Evolutionary conservation across 306 rosid genomes (phyloP).

Genomic region (Acmispon strigosus): DNA sequence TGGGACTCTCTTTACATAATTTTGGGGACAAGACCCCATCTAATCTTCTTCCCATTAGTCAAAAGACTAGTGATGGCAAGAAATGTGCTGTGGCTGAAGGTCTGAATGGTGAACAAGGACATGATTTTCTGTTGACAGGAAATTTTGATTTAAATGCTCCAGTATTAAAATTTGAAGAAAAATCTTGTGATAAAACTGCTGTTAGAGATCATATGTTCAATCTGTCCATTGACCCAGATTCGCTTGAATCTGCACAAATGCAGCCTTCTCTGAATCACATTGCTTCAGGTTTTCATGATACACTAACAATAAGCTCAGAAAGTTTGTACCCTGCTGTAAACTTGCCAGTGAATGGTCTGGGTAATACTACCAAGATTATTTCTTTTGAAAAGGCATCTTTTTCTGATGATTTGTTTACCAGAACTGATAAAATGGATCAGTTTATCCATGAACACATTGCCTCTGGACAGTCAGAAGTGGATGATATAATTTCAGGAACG

Average conservation of each 20-base stretch:
- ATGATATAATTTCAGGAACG: conserved; percentile 22
- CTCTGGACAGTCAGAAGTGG: conserved; percentile 24
- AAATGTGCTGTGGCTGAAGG: conserved; percentile 31
- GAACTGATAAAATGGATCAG: conserved; percentile 32
- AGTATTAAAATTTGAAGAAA: conserved; percentile 26
- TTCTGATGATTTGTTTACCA: conserved; percentile 36
- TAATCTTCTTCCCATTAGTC: conserved; percentile 25
- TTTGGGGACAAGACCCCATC: conserved; percentile 18
- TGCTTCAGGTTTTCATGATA: conserved; percentile 27
- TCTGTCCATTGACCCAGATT: conserved; percentile 25
- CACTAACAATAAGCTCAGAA: conserved; percentile 19
- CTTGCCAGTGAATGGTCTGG: conserved; percentile 31
- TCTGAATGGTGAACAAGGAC: conserved; percentile 27
- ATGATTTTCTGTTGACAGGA: conserved; percentile 17
- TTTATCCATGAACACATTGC: conserved; percentile 19
- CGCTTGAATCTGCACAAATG: conserved; percentile 25
- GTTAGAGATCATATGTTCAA: conserved; percentile 30
- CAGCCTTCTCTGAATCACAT: conserved; percentile 29
- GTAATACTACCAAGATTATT: conserved; percentile 25
- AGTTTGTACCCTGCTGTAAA: conserved; percentile 30
- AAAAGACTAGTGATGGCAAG: conserved; percentile 19
- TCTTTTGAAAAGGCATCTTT: conserved; percentile 27
- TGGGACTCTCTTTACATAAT: conserved; percentile 18
- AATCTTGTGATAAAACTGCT: conserved; percentile 15
- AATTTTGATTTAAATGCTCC: conserved; percentile 31